Evolutionary conservation across 129 eudicot genomes (phyloP), one percentile per base, ranked within the genome.

Genomic region (Cynara cardunculus): DNA sequence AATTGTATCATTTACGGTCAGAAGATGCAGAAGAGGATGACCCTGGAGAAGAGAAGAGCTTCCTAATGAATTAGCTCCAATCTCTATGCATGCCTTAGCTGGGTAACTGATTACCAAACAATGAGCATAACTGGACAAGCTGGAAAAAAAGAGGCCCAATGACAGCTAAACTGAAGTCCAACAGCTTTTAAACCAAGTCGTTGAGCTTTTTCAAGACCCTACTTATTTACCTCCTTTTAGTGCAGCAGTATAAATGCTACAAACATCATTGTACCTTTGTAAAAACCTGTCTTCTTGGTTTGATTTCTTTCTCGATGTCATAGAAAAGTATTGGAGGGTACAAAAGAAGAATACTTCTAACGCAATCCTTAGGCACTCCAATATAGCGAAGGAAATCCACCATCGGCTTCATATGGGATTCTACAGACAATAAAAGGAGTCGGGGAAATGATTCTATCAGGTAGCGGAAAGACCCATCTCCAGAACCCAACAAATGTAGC

Each of bases 391-490:
- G 86, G 39, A 88, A 94, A 68, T 82, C 79, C 14, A 94, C 73
- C 77, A 90, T 56, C 10, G 89, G 92, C 81, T 85, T 87, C 77
- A 90, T 28, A 37, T 78, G 85, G 49, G 90, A 79, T 69, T 91
- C 89, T n/a, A 87, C 46, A 25, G 97, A 85, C 26, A 90, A 85
- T 78, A 87, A 77, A 59, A 94, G 98, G 72, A 94, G 91, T 24
- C 89, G 90, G 0, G 98, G 98, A 87, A 94, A 94, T 75, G 98
- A 89, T 82, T 94, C 91, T 62, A 94, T 88, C 32, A 94, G 89
- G 84, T 81, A 80, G n/a, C 89, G 85, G 74, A 94, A 91, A 73
- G 95, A 82, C 19, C 86, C 86, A 37, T 88, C 87, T 79, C 86
- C 86, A 12, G 80, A 76, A 25, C 87, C 89, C 81, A 94, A 80